A percentile compares a stretch with the other conserved stretches of the same genome.
phyloP scores from a whole-genome alignment of 768 basidiomycete genomes.

The Phanerodontia chrysosporium region DNA sequence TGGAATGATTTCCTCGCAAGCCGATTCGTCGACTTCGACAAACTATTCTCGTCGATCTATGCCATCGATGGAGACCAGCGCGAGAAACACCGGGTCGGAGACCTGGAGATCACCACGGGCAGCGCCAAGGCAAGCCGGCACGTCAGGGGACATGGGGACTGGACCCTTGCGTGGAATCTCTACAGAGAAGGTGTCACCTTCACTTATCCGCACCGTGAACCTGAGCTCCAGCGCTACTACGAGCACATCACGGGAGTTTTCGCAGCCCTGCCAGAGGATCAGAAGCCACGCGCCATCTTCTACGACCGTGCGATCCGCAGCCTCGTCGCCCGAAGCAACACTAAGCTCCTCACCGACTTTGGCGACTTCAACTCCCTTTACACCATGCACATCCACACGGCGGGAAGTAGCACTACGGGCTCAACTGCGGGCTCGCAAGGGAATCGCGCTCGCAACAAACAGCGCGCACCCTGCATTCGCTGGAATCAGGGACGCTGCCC shows the following conservation, averaged over 20 bases:
- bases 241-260: neutral
- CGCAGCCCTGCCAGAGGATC: neutral
- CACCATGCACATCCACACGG: neutral
- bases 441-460: neutral
- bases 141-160: neutral
- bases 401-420: neutral
- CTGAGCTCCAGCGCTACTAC: neutral
- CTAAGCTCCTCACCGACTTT: conserved; percentile 21
- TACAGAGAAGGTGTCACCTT: neutral
- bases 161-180: neutral
- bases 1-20: too few relatives aligned
- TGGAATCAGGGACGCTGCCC: conserved; percentile 22
- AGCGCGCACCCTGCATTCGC: conserved; percentile 11
- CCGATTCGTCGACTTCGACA: too few relatives aligned
- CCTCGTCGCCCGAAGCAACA: conserved; percentile 15
- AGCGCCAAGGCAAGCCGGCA: too few relatives aligned
- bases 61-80: too few relatives aligned
- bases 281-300: conserved; percentile 19
- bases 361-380: conserved; percentile 9
- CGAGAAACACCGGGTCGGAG: too few relatives aligned
- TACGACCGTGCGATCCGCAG: conserved; percentile 30
- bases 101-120: too few relatives aligned
- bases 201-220: neutral
- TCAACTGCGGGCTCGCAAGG: neutral
- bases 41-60: too few relatives aligned